Base-by-base conservation (phyloP, 2,329 filamentous ascomycete genomes). In the Diaporthe amygdali region DNA sequence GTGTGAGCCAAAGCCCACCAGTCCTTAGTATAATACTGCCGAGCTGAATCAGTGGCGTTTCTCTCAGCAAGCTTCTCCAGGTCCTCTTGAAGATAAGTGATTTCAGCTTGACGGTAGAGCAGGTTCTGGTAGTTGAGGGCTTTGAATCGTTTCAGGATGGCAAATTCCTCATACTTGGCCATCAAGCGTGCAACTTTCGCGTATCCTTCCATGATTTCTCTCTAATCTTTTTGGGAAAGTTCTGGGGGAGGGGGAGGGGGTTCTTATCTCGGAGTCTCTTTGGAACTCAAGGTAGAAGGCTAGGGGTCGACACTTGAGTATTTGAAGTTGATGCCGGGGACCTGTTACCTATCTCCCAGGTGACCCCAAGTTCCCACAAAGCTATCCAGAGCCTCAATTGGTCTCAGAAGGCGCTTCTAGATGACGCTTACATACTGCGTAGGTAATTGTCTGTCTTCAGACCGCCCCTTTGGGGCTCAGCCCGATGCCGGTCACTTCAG, bases 51-150 rank as follows among this genome's bases (percentile, higher is more conserved):
- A 1, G 7, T 20, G 9, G 30, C 15, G 47, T 76, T 73, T n/a
- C 54, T 54, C 5, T 68, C 14, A 10, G 61, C 64, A 17, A 76
- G 15, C 30, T 71, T 30, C 20, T 64, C 32, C 2, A 79, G 70
- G 14, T 76, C 72, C 12, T 74, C 55, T 52, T 79, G 74, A 1
- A 79, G 70, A 34, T 77, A 61, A 0, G 74, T 70, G 9, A 80
- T 67, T 66, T 80, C 77, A 0, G 76, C 78, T 68, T 81, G 79
- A 20, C 77, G 56, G 54, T 77, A 78, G 3, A 80, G 74, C 2
- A 80, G 47, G 61, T 76, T 77, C 44, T 75, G 74, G 6, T 71
- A 70, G 63, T 80, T 78, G 9, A 80, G 72, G 10, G 66, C 34
- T 32, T 72, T 67, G 67, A 80, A 80, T 3, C 77, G 74, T 44